Percentiles rank a stretch among this genome's conserved stretches.
phyloP scores from a whole-genome alignment of 495 filamentous ascomycete species.

The Opeltia flavorubescens region DNA sequence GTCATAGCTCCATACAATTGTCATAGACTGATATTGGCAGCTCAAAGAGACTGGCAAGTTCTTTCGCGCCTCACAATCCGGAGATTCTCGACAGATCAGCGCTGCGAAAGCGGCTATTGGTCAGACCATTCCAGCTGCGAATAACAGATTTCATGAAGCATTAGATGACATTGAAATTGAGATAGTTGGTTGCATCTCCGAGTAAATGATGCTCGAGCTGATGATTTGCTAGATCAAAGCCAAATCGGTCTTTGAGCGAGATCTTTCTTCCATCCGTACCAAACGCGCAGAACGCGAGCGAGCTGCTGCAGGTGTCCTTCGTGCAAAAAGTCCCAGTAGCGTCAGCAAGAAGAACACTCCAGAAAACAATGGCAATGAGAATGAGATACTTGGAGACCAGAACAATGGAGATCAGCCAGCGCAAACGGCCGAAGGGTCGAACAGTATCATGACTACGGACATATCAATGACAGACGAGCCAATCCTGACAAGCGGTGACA shows the following conservation, averaged over 20 bases:
- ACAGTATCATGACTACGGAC: too few species aligned
- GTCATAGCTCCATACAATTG: background rate
- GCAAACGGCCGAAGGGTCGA: background rate
- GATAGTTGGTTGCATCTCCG: slow-evolving; percentile 28
- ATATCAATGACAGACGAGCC: background rate
- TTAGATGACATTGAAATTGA: slow-evolving; percentile 37
- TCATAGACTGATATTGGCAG: slow-evolving; percentile 13
- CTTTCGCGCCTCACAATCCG: slow-evolving; percentile 19
- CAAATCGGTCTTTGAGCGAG: slow-evolving; percentile 17
- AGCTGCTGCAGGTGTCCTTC: slow-evolving; percentile 4
- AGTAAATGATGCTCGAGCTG: background rate
- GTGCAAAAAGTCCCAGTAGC: background rate
- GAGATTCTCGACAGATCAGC: slow-evolving; percentile 9
- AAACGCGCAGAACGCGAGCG: slow-evolving; percentile 15
- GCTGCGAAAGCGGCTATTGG: slow-evolving; percentile 23
- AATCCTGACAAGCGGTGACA: too few species aligned
- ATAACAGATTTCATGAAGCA: slow-evolving; percentile 33
- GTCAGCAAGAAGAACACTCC: background rate
- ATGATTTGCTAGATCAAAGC: slow-evolving; percentile 11
- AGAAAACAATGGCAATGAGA: background rate
- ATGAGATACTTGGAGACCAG: background rate
- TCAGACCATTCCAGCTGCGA: slow-evolving; percentile 28
- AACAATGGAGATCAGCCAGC: background rate
- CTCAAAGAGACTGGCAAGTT: slow-evolving; percentile 35
- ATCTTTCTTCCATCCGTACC: slow-evolving; percentile 9